Percentiles rank a stretch among this genome's conserved stretches.
Evolutionary conservation across 371 early-diverging fungal genomes (phyloP).

Genomic region (Globomyces sp.): DNA sequence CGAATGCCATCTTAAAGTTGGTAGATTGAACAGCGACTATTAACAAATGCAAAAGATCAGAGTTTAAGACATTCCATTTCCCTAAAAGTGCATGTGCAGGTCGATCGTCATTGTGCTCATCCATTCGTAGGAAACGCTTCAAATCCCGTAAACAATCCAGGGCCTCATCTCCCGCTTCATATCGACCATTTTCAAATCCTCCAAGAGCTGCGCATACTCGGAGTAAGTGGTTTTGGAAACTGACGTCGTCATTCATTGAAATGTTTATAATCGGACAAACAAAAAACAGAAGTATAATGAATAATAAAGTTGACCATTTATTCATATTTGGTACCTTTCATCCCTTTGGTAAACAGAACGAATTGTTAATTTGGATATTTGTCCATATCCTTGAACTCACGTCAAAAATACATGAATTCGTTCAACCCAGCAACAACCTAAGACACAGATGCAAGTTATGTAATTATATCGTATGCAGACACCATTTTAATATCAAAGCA

Average conservation of each 20-base stretch:
- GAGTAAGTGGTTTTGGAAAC: slow-evolving; percentile 10
- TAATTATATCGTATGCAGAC: too few species aligned
- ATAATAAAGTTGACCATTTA: too few species aligned
- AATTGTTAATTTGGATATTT: too few species aligned
- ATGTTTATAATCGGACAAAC: not conserved
- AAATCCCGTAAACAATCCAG: slow-evolving; percentile 4
- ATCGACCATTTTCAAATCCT: slow-evolving; percentile 1
- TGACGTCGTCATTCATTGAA: not conserved
- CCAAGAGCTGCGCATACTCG: slow-evolving; percentile 1
- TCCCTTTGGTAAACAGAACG: too few species aligned
- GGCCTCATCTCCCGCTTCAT: slow-evolving; percentile 5
- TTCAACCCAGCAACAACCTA: too few species aligned
- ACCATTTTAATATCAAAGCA: too few species aligned
- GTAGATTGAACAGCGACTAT: not conserved
- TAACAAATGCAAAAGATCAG: slow-evolving; percentile 1
- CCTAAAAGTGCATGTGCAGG: not conserved
- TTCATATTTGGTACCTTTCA: too few species aligned
- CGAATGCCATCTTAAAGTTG: not conserved
- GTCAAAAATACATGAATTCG: too few species aligned
- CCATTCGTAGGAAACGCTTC: slow-evolving; percentile 6
- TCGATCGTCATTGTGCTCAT: not conserved
- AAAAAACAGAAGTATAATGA: too few species aligned
- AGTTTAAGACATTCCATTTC: slow-evolving; percentile 9
- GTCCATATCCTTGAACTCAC: too few species aligned
- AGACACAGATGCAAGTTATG: too few species aligned